These are phyloP conservation scores for Lumnitzera littorea DNA, from an alignment of 345 rosid genomes.

Conservation along the genomic window DNA sequence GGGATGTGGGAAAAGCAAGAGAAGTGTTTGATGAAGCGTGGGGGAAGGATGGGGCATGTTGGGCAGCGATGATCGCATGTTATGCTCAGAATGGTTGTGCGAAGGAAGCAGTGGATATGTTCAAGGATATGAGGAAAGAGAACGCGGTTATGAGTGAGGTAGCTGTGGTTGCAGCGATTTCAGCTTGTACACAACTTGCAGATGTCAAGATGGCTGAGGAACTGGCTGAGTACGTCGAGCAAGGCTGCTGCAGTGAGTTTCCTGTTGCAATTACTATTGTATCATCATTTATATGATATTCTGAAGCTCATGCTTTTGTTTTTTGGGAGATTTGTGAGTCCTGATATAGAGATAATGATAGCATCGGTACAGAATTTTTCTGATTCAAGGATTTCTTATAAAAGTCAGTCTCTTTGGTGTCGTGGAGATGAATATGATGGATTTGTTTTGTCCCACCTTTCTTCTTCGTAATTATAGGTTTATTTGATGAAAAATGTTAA, in stretches of 20 bases:
- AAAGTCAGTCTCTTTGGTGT: too few relatives aligned
- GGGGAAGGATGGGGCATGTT: conserved; percentile 32
- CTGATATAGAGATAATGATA: too few relatives aligned
- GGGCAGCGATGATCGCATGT: conserved; percentile 50
- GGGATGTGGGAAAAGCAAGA: conserved; percentile 31
- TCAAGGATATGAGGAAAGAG: conserved; percentile 18
- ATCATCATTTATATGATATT: too few relatives aligned
- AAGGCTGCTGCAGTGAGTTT: conserved; percentile 30
- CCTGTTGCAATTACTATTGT: not conserved
- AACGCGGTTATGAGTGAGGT: conserved; percentile 26
- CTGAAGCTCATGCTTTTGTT: too few relatives aligned
- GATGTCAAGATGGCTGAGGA: conserved; percentile 37
- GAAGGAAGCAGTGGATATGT: conserved; percentile 30
- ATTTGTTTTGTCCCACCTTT: too few relatives aligned
- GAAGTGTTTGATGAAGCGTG: conserved; percentile 31
- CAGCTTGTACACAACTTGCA: conserved; percentile 43
- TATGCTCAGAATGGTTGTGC: conserved; percentile 44
- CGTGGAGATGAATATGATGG: too few relatives aligned
- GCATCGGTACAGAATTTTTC: too few relatives aligned
- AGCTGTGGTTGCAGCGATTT: conserved; percentile 33
- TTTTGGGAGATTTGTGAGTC: too few relatives aligned
- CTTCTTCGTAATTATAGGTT: too few relatives aligned
- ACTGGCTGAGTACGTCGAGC: conserved; percentile 24
- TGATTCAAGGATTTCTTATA: too few relatives aligned
- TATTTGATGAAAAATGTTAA: too few relatives aligned